Base-by-base conservation (phyloP, 2,329 filamentous ascomycete genomes). In the Cadophora luteo-olivacea region DNA sequence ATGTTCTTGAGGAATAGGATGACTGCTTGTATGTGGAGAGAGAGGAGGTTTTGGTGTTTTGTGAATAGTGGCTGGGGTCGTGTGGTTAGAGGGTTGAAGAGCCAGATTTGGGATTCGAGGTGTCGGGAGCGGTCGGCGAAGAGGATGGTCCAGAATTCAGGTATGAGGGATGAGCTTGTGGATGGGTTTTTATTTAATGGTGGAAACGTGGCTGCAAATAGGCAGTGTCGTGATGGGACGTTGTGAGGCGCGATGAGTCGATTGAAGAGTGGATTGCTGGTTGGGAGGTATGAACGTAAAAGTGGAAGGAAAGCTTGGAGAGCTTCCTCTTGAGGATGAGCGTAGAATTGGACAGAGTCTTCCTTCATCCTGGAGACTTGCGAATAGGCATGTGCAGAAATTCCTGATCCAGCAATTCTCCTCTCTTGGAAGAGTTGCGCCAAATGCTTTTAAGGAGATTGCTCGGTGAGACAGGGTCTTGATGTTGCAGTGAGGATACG, bases 81-180 rank as follows among this genome's bases (percentile, higher is more conserved):
- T 1, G 58, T 61, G 55, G 72, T 72, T 1, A 78, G 64, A 11
- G 76, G 67, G 49, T 77, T 77, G 70, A 74, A 77, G 12, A 75
- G 45, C 75, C 75, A 77, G 7, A 77, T 77, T 60, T 78, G 76
- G 24, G 75, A 74, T 68, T 78, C 76, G 0, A 57, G 48, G 45
- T 75, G 71, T 2, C 76, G 72, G 14, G 74, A 76, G 16, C 76
- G 72, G 61, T 78, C 76, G 3, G 76, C 70, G 64, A 77, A 78
- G 25, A 77, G 16, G 25, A 78, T 70, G 24, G 75, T 78, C 22
- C 70, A 76, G 4, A 64, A 12, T 48, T 69, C 68, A 16, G 72
- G 68, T 8, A 65, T 29, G 19, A 7, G 19, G 7, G 45, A 2
- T 19, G 12, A n/a, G 51, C 16, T n/a, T 11, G 45, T 22, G 45